phyloP scores from a whole-genome alignment of 1,139 yeast species.

The Eremothecium cymbalariae region DNA sequence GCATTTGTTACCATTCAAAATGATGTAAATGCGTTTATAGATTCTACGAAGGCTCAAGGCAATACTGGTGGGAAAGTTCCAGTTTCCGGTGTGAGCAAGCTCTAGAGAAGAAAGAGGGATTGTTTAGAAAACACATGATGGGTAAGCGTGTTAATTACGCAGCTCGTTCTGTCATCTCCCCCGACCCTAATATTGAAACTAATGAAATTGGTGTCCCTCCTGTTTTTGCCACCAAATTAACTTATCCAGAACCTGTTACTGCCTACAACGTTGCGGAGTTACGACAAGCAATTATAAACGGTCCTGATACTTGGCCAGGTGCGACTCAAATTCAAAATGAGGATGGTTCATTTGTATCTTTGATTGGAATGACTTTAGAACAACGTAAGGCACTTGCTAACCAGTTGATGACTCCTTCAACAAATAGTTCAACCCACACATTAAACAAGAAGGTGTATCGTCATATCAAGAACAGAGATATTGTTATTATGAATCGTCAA shows the following conservation, averaged over 20 bases:
- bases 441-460: conserved; percentile 88
- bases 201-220: conserved; percentile 99
- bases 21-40: conserved; percentile 90
- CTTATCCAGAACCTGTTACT: conserved; percentile 99
- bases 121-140: conserved; percentile 99
- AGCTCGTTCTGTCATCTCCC: conserved; percentile 97
- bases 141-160: conserved; percentile 99
- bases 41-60: conserved; percentile 79
- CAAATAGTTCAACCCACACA: conserved; percentile 41
- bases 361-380: conserved; percentile 83
- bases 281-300: conserved; percentile 92
- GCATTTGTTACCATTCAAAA: conserved; percentile 90
- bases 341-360: conserved; percentile 80
- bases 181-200: conserved; percentile 96
- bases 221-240: conserved; percentile 87
- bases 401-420: conserved; percentile 82
- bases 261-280: conserved; percentile 81
- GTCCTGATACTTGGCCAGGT: conserved; percentile 98
- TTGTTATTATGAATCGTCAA: conserved; percentile 97
- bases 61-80: conserved; percentile 58
- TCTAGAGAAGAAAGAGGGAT: conserved; percentile 95
- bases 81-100: conserved; percentile 95
- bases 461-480: conserved; percentile 91
- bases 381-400: conserved; percentile 96
- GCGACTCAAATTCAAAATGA: conserved; percentile 94